These are phyloP conservation scores for Microcyclospora tardicrescens DNA, from an alignment of 2,329 filamentous ascomycete species.

Conservation along the genomic window DNA sequence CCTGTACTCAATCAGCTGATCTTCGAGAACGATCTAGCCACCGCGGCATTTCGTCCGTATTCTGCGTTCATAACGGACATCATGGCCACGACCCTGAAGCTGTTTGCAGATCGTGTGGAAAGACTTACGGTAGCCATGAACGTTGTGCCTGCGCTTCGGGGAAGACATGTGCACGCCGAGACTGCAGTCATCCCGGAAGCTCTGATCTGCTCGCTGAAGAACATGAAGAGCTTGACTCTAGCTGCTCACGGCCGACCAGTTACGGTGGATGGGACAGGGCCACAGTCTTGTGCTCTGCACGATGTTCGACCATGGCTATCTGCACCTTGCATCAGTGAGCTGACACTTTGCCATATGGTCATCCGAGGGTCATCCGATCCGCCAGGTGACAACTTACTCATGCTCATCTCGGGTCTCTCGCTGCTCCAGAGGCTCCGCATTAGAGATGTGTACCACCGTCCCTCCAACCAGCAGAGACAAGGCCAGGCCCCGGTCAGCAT, in stretches of 20 bases:
- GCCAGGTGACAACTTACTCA: not conserved
- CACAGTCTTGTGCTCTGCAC: too few relatives aligned
- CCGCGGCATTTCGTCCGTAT: not conserved
- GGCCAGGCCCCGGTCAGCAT: not conserved
- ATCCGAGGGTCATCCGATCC: too few relatives aligned
- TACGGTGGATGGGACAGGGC: too few relatives aligned
- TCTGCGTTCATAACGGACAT: slow-evolving; percentile 1
- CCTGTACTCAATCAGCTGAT: slow-evolving; percentile 4
- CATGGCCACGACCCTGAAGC: not conserved
- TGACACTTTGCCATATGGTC: too few relatives aligned
- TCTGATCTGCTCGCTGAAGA: not conserved
- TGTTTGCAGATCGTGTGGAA: slow-evolving; percentile 5
- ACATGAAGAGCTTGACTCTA: too few relatives aligned
- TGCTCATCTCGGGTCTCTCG: not conserved
- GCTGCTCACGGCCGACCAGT: too few relatives aligned
- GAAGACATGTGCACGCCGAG: not conserved
- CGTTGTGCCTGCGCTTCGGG: not conserved
- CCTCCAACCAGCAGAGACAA: not conserved
- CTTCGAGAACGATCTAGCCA: slow-evolving; percentile 1
- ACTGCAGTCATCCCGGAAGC: not conserved
- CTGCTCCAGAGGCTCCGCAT: not conserved
- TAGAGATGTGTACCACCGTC: not conserved
- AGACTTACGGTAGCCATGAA: slow-evolving; percentile 1
- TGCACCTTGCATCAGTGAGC: too few relatives aligned
- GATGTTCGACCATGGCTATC: too few relatives aligned